Evolutionary conservation across 306 rosid species (phyloP).

Genomic region (Lupinus albus): DNA sequence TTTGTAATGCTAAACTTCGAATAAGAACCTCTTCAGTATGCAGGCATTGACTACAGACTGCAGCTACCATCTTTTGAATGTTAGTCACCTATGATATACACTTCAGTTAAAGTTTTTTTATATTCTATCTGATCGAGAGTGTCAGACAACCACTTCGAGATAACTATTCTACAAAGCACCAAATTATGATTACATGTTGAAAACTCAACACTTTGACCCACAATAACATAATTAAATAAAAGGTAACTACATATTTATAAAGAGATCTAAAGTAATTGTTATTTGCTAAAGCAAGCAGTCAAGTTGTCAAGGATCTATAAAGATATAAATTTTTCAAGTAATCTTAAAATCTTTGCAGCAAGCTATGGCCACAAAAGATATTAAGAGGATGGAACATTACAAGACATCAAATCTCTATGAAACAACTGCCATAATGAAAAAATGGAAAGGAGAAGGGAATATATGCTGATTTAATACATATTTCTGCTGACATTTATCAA

Average conservation of each 20-base stretch:
- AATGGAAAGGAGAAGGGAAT: constrained; percentile 24
- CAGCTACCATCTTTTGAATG: constrained; percentile 19
- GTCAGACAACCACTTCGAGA: neutral
- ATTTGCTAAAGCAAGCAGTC: constrained; percentile 17
- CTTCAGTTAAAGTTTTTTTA: neutral
- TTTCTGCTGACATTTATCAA: constrained; percentile 12
- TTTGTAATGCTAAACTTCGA: constrained; percentile 2
- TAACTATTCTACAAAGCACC: neutral
- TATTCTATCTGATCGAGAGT: constrained; percentile 3
- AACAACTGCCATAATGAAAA: constrained; percentile 20
- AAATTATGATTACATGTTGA: constrained; percentile 4
- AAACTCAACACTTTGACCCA: constrained; percentile 19
- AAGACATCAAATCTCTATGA: constrained; percentile 17
- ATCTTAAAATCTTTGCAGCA: constrained; percentile 23
- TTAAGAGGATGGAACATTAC: neutral
- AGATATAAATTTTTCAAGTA: constrained; percentile 31
- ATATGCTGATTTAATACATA: constrained; percentile 13
- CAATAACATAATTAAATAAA: constrained; percentile 2
- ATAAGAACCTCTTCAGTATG: constrained; percentile 22
- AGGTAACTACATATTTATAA: neutral
- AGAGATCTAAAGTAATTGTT: neutral
- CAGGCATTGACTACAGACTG: constrained; percentile 18
- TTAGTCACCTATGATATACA: neutral
- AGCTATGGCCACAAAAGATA: neutral
- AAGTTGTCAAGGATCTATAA: constrained; percentile 13